phyloP scores from a whole-genome alignment of 2,329 filamentous ascomycete genomes.

The Arthroderma uncinatum region DNA sequence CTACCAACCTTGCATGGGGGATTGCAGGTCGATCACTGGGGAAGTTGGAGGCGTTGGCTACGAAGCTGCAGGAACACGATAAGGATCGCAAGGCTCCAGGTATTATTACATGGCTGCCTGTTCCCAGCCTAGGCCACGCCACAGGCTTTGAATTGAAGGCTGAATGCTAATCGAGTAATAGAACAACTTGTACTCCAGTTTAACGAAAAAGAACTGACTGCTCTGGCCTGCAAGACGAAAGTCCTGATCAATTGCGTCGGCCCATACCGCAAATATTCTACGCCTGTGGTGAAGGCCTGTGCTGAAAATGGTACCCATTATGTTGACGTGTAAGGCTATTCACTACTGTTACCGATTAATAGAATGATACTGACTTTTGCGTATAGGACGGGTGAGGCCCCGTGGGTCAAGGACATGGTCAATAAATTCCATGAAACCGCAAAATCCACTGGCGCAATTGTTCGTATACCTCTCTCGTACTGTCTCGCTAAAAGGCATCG shows the following conservation, averaged over 20 bases:
- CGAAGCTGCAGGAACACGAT: conserved; percentile 55
- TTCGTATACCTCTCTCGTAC: conserved; percentile 24
- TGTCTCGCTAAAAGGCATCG: not conserved
- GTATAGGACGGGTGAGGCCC: conserved; percentile 48
- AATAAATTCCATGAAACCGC: conserved; percentile 50
- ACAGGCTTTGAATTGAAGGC: not conserved
- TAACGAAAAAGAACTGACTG: conserved; percentile 39
- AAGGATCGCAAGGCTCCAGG: conserved; percentile 60
- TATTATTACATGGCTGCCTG: conserved; percentile 30
- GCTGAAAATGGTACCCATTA: conserved; percentile 56
- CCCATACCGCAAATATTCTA: conserved; percentile 54
- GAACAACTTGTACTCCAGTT: conserved; percentile 34
- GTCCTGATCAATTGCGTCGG: conserved; percentile 52
- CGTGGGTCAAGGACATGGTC: conserved; percentile 54
- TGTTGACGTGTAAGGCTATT: conserved; percentile 42
- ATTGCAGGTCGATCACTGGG: conserved; percentile 68
- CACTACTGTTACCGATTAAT: not conserved
- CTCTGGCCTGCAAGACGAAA: conserved; percentile 45
- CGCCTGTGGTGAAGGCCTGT: conserved; percentile 53
- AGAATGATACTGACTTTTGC: conserved; percentile 4
- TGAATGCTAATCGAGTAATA: not conserved
- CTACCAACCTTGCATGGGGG: conserved; percentile 75
- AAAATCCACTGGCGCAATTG: conserved; percentile 49
- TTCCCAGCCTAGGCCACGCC: not conserved
- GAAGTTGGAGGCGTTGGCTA: conserved; percentile 60